phyloP scores from a whole-genome alignment of 1,284 basidiomycete species.

The Ustilago crameri region DNA sequence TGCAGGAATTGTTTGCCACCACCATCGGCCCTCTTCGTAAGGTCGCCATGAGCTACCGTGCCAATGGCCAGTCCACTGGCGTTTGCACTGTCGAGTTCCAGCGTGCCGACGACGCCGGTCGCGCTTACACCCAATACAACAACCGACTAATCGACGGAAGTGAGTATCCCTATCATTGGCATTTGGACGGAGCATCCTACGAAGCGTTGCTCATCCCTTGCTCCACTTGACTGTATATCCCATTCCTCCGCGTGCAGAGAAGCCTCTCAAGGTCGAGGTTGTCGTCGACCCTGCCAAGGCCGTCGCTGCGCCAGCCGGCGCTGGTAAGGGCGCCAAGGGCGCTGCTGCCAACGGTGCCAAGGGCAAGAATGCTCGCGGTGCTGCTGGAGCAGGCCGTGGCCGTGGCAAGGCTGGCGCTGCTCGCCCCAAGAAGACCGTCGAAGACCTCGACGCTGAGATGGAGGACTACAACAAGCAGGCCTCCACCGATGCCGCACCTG shows the following conservation, averaged over 20 bases:
- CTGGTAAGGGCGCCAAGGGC: constrained; percentile 39
- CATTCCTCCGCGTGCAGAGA: constrained; percentile 70
- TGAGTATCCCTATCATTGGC: constrained; percentile 70
- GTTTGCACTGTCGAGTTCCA: constrained; percentile 87
- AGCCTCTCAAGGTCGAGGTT: constrained; percentile 98
- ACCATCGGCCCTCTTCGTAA: constrained; percentile 89
- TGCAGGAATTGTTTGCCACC: constrained; percentile 84
- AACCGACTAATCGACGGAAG: constrained; percentile 99
- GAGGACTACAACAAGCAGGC: constrained; percentile 66
- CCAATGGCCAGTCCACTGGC: constrained; percentile 87
- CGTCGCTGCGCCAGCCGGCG: constrained; percentile 53
- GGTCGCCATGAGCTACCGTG: constrained; percentile 86
- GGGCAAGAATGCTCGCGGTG: constrained; percentile 32
- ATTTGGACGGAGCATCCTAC: background rate
- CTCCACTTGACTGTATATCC: background rate
- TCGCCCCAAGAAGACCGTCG: constrained; percentile 71
- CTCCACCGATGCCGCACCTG: constrained; percentile 42
- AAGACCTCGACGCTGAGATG: constrained; percentile 76
- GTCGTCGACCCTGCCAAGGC: constrained; percentile 84
- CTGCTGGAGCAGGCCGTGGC: constrained; percentile 66
- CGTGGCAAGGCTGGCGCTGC: constrained; percentile 73
- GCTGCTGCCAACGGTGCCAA: constrained; percentile 31
- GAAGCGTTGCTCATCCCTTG: background rate
- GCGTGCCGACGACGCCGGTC: constrained; percentile 86
- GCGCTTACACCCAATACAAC: constrained; percentile 94